phyloP scores from a whole-genome alignment of 371 early-diverging fungal species.

The Choanephora cucurbitarum region DNA sequence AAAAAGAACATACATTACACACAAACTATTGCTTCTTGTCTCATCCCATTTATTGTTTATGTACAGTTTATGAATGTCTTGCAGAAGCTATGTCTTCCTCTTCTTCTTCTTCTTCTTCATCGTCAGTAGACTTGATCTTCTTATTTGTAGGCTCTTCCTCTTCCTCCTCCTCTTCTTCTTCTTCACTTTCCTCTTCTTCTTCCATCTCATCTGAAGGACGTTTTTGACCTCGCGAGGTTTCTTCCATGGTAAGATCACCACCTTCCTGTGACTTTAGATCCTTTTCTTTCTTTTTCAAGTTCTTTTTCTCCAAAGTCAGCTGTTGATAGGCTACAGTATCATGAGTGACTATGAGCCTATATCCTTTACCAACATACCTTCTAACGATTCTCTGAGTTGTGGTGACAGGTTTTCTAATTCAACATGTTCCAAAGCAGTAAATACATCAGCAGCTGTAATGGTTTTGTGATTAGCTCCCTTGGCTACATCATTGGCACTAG shows the following conservation, averaged over 20 bases:
- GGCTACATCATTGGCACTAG: conserved; percentile 59
- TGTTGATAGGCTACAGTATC: conserved; percentile 26
- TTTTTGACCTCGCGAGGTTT: conserved; percentile 20
- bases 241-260: conserved; percentile 17
- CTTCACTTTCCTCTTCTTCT: conserved; percentile 17
- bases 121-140: conserved; percentile 2
- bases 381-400: conserved; percentile 34
- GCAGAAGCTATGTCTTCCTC: background rate
- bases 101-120: conserved; percentile 12
- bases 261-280: conserved; percentile 18
- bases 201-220: conserved; percentile 34
- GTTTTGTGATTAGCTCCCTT: conserved; percentile 53
- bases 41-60: no score
- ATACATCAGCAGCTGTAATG: conserved; percentile 50
- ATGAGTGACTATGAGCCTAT: background rate
- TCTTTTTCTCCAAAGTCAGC: conserved; percentile 31
- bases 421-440: conserved; percentile 58
- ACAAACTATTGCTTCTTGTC: no score
- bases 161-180: conserved; percentile 14
- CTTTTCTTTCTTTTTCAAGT: conserved; percentile 30
- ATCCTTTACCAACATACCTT: conserved; percentile 21
- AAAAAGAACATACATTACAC: no score
- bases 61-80: no score
- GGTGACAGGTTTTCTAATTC: conserved; percentile 57
- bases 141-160: conserved; percentile 11